These are phyloP conservation scores for Phytophthora tentaculata DNA, from an alignment of 352 stramenopile genomes.

Conservation along the genomic window DNA sequence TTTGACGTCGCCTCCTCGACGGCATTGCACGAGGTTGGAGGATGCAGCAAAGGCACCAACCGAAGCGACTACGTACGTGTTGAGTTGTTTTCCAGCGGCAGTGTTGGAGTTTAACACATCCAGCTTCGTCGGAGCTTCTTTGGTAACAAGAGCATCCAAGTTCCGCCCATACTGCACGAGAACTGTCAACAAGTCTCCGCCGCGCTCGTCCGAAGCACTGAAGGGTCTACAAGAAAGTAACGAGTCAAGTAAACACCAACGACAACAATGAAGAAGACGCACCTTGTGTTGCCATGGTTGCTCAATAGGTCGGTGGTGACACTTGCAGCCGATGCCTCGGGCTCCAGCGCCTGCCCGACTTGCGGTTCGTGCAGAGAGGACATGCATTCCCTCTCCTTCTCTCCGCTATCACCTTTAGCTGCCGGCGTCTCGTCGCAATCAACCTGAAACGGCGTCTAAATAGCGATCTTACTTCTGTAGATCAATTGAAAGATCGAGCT, in stretches of 20 bases:
- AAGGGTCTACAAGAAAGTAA: conserved; percentile 47
- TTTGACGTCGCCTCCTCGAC: conserved; percentile 16
- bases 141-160: conserved; percentile 30
- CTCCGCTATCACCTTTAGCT: not conserved
- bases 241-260: not conserved
- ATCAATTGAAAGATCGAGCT: not conserved
- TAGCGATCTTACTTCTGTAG: conserved; percentile 11
- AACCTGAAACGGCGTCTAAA: conserved; percentile 17
- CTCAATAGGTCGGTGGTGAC: not conserved
- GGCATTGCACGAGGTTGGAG: conserved; percentile 7
- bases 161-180: conserved; percentile 60
- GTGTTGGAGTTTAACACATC: not conserved
- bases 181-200: conserved; percentile 52
- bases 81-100: conserved; percentile 10
- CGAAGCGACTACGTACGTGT: conserved; percentile 46
- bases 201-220: conserved; percentile 46
- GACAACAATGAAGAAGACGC: not conserved
- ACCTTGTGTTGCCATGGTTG: conserved; percentile 5
- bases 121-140: conserved; percentile 4
- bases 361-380: conserved; percentile 34
- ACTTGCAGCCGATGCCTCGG: conserved; percentile 9
- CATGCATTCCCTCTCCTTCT: conserved; percentile 44
- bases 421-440: conserved; percentile 12
- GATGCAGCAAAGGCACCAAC: conserved; percentile 33
- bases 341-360: conserved; percentile 23